Percentiles rank a stretch among this genome's conserved stretches.
phyloP scores from a whole-genome alignment of 331 rosid genomes.

The Dryas integrifolia region DNA sequence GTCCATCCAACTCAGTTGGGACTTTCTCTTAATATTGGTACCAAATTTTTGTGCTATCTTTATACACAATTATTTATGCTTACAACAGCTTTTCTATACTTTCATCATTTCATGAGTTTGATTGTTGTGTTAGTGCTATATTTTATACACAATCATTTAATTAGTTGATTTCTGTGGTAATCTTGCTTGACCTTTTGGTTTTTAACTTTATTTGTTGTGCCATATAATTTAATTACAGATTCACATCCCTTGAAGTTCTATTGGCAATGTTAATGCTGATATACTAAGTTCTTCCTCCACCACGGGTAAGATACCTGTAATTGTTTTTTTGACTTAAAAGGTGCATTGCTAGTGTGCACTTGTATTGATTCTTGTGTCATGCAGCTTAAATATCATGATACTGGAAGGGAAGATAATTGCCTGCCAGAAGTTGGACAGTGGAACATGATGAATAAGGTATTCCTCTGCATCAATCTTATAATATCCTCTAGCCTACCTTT shows the following conservation, averaged over 20 bases:
- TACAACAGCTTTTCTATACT: not conserved
- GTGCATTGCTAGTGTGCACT: not conserved
- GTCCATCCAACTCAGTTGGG: conserved; percentile 99
- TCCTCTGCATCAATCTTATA: not conserved
- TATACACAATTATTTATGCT: not conserved
- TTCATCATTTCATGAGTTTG: not conserved
- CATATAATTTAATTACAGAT: conserved; percentile 62
- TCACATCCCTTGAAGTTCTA: too few relatives aligned
- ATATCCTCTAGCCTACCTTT: not conserved
- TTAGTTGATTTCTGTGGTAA: too few relatives aligned
- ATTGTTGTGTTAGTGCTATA: not conserved
- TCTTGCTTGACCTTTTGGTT: too few relatives aligned
- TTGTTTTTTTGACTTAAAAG: not conserved
- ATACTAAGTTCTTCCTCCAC: conserved; percentile 85
- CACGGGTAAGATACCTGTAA: conserved; percentile 57
- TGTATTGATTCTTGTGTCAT: conserved; percentile 19
- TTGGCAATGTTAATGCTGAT: too few relatives aligned
- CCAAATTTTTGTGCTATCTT: not conserved
- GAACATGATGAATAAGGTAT: conserved; percentile 98
- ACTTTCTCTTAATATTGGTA: conserved; percentile 80
- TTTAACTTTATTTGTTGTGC: conserved; percentile 38
- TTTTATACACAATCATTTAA: too few relatives aligned
- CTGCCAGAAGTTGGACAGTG: conserved; percentile 97
- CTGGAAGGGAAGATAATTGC: conserved; percentile 88
- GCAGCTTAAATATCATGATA: conserved; percentile 90